These are phyloP conservation scores for Diophrys appendiculata DNA, from an alignment of 73 alveolate genomes.

Conservation along the genomic window DNA sequence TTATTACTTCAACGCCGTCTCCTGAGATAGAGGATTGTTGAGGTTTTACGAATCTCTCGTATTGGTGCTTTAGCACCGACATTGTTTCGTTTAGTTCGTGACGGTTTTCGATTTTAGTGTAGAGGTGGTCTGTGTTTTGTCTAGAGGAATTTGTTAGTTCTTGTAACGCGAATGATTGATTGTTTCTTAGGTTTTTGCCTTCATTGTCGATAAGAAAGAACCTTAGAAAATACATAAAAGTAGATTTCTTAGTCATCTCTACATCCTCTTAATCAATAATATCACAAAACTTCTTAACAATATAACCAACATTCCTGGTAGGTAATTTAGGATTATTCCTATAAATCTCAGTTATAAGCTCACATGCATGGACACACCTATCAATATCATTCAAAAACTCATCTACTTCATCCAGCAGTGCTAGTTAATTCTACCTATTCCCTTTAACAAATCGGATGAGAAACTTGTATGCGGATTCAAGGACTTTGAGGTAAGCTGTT, in stretches of 20 bases:
- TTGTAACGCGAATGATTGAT: neutral
- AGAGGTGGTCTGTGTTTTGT: constrained; percentile 11
- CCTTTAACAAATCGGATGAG: constrained; percentile 25
- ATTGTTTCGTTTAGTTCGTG: neutral
- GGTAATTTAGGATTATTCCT: constrained; percentile 26
- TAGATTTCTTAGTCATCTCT: neutral
- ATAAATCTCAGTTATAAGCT: constrained; percentile 43
- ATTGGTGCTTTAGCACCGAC: neutral
- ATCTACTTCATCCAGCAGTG: constrained; percentile 2
- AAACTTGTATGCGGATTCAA: constrained; percentile 8
- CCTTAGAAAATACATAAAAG: neutral
- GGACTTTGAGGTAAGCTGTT: constrained; percentile 3
- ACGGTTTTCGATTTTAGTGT: neutral
- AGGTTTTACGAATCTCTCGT: neutral
- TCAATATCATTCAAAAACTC: neutral
- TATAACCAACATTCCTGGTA: constrained; percentile 6
- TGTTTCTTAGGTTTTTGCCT: neutral
- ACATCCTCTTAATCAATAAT: constrained; percentile 1
- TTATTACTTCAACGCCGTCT: constrained; percentile 1
- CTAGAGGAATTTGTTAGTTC: constrained; percentile 1
- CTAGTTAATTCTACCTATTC: constrained; percentile 4
- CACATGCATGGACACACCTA: neutral
- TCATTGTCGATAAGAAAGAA: neutral
- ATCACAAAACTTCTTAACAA: constrained; percentile 29
- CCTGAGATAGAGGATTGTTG: neutral